Evolutionary conservation across 2,329 filamentous ascomycete genomes (phyloP).

Genomic region (Aureobasidium sp.): DNA sequence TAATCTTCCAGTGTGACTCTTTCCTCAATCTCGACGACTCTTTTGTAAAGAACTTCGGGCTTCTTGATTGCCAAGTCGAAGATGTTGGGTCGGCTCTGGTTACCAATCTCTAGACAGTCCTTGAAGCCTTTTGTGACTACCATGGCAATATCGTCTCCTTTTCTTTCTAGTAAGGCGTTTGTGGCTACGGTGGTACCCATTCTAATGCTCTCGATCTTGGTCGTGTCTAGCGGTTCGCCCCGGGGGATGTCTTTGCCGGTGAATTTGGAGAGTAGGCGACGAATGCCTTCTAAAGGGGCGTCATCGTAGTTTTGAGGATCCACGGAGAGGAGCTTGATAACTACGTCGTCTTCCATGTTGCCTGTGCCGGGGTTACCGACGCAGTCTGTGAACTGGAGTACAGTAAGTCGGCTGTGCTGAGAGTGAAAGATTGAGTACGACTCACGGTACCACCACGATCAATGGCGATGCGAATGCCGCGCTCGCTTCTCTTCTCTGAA

Average conservation of each 20-base stretch:
- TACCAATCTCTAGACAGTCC: slow-evolving; percentile 81
- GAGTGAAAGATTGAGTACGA: not conserved
- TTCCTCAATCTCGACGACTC: slow-evolving; percentile 84
- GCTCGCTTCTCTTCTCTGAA: slow-evolving; percentile 27
- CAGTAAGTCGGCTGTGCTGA: not conserved
- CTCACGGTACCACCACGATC: slow-evolving; percentile 57
- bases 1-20: slow-evolving; percentile 87
- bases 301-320: slow-evolving; percentile 87
- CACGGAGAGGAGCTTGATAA: slow-evolving; percentile 84
- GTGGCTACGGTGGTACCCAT: slow-evolving; percentile 96
- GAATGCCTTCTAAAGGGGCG: slow-evolving; percentile 84
- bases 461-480: slow-evolving; percentile 68
- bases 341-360: slow-evolving; percentile 61
- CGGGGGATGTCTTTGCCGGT: slow-evolving; percentile 67
- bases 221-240: slow-evolving; percentile 71
- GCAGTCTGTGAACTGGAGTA: slow-evolving; percentile 66
- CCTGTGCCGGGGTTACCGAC: slow-evolving; percentile 69
- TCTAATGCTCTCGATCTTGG: slow-evolving; percentile 77
- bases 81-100: slow-evolving; percentile 81
- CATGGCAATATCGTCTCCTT: slow-evolving; percentile 81
- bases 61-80: slow-evolving; percentile 84
- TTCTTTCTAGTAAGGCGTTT: slow-evolving; percentile 81
- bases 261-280: slow-evolving; percentile 74
- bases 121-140: slow-evolving; percentile 82
- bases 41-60: slow-evolving; percentile 78